Base-by-base conservation (phyloP, 352 stramenopile species). In the Pythium periplocum region DNA sequence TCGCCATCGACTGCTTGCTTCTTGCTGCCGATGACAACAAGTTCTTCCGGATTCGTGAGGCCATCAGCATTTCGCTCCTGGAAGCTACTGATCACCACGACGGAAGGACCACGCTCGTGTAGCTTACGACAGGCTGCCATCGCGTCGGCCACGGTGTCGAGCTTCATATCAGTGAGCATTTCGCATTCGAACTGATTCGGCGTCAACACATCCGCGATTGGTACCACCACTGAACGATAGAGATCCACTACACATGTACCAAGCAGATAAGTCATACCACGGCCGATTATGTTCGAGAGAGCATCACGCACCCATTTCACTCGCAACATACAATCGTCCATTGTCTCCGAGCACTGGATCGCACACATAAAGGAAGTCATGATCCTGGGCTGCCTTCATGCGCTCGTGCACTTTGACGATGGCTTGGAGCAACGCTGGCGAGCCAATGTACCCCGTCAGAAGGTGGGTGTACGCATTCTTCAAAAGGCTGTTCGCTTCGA, bases 121-220 rank as follows among this genome's bases (percentile, higher is more conserved):
- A 95, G 73, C 59, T 82, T 81, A 51, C 83, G 85, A 53, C 82
- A 90, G n/a, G 80, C 84, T 2, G 33, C 39, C 17, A 87, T 69
- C 11, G 79, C 82, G 34, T 93, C 80, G 6, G 70, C 52, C n/a
- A 92, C 75, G 0, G 71, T 85, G 4, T 60, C 64, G 32, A 95
- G 68, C 55, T 81, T 68, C 66, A 84, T 85, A 45, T 86, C 67
- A 0, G 84, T 82, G 36, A 95, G 68, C 40, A 90, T 49, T 48
- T 95, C 84, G 40, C 82, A 91, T 53, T 95, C 84, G 41, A 88
- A 95, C 52, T 95, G 84, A 61, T 93, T 95, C 6, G 83, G 83
- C 43, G 84, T 93, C 40, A 95, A 64, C 47, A 95, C 83, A 55
- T 90, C 76, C 10, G 78, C 86, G 66, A 93, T 87, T 47, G 82